Evolutionary conservation across 2,329 filamentous ascomycete species (phyloP), one percentile per base, ranked within the genome.

Genomic region (Fusarium agapanthi): DNA sequence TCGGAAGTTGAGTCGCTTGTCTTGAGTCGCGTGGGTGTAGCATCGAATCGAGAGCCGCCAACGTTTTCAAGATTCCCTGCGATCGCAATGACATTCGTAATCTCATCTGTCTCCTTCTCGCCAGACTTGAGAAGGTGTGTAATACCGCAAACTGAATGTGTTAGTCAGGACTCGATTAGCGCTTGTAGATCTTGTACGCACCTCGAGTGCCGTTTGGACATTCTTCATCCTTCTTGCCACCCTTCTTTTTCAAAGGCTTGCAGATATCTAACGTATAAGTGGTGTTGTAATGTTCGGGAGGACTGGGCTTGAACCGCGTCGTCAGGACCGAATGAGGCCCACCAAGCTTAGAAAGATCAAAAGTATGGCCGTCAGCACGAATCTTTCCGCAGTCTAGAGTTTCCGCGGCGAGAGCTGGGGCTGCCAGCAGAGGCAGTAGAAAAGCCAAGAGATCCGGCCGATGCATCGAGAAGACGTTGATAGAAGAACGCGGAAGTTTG

Each of bases 241-340:
- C 89, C 55, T 86, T 87, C 79, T 88, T 88, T 80, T 89, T 88
- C 72, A 97, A 83, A 12, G 89, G 86, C 58, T 85, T 83, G 83
- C 94, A 97, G 54, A 97, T 86, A 77, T 97, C 92, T 64, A 97
- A 79, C 2, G 93, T 95, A 81, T 94, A 97, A 47, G 93, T 95
- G 32, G 90, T 94, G 81, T 96, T 96, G 64, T 75, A 74, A 58
- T 82, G 78, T 67, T 85, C 86, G 34, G 88, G 84, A 22, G 85
- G 85, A 22, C 85, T 86, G 26, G 86, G 86, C 38, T 86, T 81
- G 71, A 86, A 84, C 74, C 85, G 85, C 77, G 84, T 85, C 54
- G 89, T 89, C 61, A 93, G 86, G 41, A 94, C 90, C 1, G 90
- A 89, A 79, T 92, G 92, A 38, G 92, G 91, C 3, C 92, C 93